These are phyloP conservation scores for Arachnopeziza araneosa DNA, from an alignment of 2,329 filamentous ascomycete genomes.

Conservation along the genomic window DNA sequence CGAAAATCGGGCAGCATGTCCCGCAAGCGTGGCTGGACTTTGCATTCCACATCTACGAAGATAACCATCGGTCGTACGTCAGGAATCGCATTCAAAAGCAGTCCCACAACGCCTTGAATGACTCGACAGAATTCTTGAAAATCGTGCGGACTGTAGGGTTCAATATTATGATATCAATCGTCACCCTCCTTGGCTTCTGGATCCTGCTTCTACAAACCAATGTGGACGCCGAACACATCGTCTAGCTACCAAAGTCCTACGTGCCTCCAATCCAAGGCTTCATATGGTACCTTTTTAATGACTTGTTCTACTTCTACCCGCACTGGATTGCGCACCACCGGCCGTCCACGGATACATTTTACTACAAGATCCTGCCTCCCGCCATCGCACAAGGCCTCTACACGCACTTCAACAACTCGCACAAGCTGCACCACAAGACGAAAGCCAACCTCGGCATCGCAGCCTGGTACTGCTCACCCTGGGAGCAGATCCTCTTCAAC, in stretches of 20 bases:
- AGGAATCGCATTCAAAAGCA: slow-evolving; percentile 1
- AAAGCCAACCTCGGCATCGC: slow-evolving; percentile 1
- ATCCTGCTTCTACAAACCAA: not conserved
- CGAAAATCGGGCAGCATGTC: not conserved
- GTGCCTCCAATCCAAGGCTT: not conserved
- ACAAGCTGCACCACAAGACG: not conserved
- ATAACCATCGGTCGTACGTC: slow-evolving; percentile 2
- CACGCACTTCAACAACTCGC: not conserved
- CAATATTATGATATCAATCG: slow-evolving; percentile 1
- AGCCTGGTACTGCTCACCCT: slow-evolving; percentile 2
- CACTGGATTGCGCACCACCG: slow-evolving; percentile 3
- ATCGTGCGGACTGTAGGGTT: slow-evolving; percentile 1
- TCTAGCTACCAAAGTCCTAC: not conserved
- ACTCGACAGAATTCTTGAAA: slow-evolving; percentile 1
- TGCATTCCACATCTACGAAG: slow-evolving; percentile 3
- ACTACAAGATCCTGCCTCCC: not conserved
- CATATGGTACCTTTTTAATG: slow-evolving; percentile 1
- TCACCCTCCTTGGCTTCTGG: not conserved
- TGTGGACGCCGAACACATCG: not conserved
- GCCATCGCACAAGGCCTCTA: not conserved
- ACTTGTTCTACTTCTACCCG: slow-evolving; percentile 2
- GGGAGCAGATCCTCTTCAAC: slow-evolving; percentile 3
- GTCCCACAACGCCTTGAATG: not conserved
- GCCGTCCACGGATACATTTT: not conserved
- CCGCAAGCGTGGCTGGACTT: slow-evolving; percentile 2